Evolutionary conservation across 2,329 filamentous ascomycete species (phyloP).

Genomic region (Magnaporthiopsis rhizophila): DNA sequence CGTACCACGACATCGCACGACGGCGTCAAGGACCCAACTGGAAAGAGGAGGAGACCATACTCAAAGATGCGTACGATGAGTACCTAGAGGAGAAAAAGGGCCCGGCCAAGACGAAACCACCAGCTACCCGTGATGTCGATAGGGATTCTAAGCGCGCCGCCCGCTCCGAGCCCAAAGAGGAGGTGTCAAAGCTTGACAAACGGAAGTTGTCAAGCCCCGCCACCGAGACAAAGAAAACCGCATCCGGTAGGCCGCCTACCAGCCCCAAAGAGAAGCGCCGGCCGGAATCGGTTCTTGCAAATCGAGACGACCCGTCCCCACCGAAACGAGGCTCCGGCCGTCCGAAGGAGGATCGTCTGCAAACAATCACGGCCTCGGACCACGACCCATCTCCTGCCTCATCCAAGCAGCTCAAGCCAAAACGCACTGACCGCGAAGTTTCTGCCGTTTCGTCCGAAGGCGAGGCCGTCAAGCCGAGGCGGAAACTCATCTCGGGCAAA

Average conservation of each 20-base stretch:
- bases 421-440: conserved; percentile 45
- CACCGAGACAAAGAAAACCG: conserved; percentile 36
- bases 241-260: conserved; percentile 24
- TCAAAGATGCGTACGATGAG: conserved; percentile 68
- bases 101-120: conserved; percentile 40
- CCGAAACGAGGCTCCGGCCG: conserved; percentile 45
- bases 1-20: conserved; percentile 81
- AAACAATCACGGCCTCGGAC: conserved; percentile 41
- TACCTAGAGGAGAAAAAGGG: conserved; percentile 47
- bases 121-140: conserved; percentile 33
- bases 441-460: conserved; percentile 47
- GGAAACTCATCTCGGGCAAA: conserved; percentile 56
- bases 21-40: conserved; percentile 78
- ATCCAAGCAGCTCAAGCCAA: conserved; percentile 42
- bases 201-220: conserved; percentile 41
- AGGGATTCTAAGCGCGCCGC: conserved; percentile 33
- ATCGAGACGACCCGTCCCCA: conserved; percentile 38
- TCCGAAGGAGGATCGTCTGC: conserved; percentile 45
- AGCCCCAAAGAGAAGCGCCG: conserved; percentile 43
- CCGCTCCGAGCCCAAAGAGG: conserved; percentile 37
- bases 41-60: conserved; percentile 75
- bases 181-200: conserved; percentile 31
- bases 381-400: conserved; percentile 42
- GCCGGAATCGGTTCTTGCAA: conserved; percentile 31
- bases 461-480: conserved; percentile 49